Evolutionary conservation across 1,284 basidiomycete species (phyloP), one percentile per base, ranked within the genome.

Genomic region (Phaffia rhodozyma): DNA sequence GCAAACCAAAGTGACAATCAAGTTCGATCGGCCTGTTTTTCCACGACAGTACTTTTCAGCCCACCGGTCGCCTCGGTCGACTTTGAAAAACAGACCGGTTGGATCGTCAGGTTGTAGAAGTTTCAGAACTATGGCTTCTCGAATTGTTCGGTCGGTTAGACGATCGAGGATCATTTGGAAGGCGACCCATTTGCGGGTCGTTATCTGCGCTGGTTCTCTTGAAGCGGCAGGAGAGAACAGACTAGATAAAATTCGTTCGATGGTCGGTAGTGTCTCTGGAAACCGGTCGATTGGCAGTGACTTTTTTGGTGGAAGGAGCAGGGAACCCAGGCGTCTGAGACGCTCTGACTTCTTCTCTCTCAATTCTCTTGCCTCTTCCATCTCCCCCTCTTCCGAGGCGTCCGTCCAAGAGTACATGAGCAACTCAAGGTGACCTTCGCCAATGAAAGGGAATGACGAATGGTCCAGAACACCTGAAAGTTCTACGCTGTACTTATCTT

Each of bases 351-450:
- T 43, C 13, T 16, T 43, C 38, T 11, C 13, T 43, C 38, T 43
- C 7, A 43, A 11, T 16, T 43, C 38, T 16, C 13, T 43, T 16
- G 5, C 38, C 38, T 43, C 38, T 16, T 43, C 38, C 2, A 2
- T 16, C 13, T 43, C 38, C 16, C 38, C 7, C 3, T 29, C 21
- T 16, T 13, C 32, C 52, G 23, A 11, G 25, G 18, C 29, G 3
- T 21, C 30, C 3, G 25, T 16, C 34, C 27, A 25, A 34, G 48
- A 7, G 30, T 2, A 23, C 47, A 61, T 49, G 50, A 65, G 63
- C 18, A 65, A 60, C n/a, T 47, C 32, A 38, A 65, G 49, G 13
- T 57, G 54, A 18, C 63, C 63, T 50, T 65, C 59, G 49, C 63
- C 63, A 20, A 65, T 11, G 38, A 53, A 25, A 6, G 63, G 58